A percentile compares a stretch with the other conserved stretches of the same genome.
Conservation (phyloP, 345 rosid species). For the Lumnitzera racemosa region DNA sequence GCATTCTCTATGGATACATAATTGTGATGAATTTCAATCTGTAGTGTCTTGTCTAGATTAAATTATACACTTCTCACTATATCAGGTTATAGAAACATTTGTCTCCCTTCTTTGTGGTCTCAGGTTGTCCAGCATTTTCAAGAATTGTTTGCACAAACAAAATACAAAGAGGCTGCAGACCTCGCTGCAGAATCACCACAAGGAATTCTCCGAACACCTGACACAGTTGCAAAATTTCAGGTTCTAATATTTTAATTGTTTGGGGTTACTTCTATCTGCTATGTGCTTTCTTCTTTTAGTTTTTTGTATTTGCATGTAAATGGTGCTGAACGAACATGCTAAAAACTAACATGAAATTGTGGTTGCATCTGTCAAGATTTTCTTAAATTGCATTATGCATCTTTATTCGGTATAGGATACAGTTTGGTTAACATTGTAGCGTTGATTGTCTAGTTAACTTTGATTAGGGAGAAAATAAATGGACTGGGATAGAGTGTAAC, state of each 20-base stretch:
- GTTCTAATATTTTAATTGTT: constrained; percentile 24
- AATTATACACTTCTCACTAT: neutral
- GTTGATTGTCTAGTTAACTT: no score
- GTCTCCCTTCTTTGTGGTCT: constrained; percentile 8
- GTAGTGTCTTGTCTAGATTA: neutral
- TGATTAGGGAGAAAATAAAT: no score
- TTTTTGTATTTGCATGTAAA: neutral
- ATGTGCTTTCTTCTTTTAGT: neutral
- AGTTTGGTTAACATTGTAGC: no score
- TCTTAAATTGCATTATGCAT: no score
- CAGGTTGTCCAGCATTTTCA: constrained; percentile 99
- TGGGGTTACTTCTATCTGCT: neutral
- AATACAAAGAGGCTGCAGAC: constrained; percentile 99
- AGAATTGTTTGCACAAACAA: constrained; percentile 93
- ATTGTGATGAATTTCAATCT: neutral
- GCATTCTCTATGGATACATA: no score
- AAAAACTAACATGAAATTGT: no score
- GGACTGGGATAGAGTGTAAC: no score
- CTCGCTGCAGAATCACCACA: constrained; percentile 99
- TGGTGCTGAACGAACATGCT: no score
- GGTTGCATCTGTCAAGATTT: no score
- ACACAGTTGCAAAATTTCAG: constrained; percentile 98
- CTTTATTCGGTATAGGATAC: no score
- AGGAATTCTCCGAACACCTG: constrained; percentile 94
- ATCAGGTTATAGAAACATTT: neutral